These are phyloP conservation scores for Ceratocystis lukuohia DNA, from an alignment of 2,329 filamentous ascomycete species.

Conservation along the genomic window DNA sequence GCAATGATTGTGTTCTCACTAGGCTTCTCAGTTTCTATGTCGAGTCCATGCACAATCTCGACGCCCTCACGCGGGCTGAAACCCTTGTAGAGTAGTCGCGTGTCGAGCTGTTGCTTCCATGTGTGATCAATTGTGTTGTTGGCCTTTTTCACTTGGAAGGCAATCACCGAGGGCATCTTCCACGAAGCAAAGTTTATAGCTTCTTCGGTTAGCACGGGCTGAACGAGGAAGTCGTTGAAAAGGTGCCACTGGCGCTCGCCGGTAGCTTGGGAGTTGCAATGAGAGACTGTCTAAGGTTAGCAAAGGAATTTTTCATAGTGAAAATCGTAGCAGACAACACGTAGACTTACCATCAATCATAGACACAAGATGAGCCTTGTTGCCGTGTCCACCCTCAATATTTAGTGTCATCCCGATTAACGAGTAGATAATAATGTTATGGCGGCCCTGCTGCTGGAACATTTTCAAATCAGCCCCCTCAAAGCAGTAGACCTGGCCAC, in stretches of 20 bases:
- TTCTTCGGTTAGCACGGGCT: conserved; percentile 60
- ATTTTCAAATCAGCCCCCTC: conserved; percentile 79
- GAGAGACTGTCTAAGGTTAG: conserved; percentile 14
- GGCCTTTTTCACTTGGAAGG: conserved; percentile 69
- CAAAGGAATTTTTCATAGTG: neutral
- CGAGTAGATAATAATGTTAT: conserved; percentile 79
- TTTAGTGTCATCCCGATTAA: conserved; percentile 81
- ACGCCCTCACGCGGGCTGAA: conserved; percentile 26
- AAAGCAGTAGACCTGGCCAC: conserved; percentile 88
- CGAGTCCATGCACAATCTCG: conserved; percentile 48
- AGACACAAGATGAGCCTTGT: conserved; percentile 81
- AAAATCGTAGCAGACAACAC: neutral
- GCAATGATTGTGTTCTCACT: conserved; percentile 64
- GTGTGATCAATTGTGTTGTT: conserved; percentile 72
- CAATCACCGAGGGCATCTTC: conserved; percentile 81
- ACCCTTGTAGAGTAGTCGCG: conserved; percentile 69
- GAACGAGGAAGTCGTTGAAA: conserved; percentile 93
- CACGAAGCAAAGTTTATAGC: conserved; percentile 79
- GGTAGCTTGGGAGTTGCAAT: conserved; percentile 29
- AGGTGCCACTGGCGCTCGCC: conserved; percentile 73
- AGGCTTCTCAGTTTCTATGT: conserved; percentile 49
- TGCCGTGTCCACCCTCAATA: conserved; percentile 63
- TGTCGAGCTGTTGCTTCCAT: conserved; percentile 79
- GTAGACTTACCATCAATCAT: conserved; percentile 61
- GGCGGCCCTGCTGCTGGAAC: conserved; percentile 64